These are phyloP conservation scores for Desmodesmus armatus DNA, from an alignment of 139 green algal genomes.

Conservation along the genomic window DNA sequence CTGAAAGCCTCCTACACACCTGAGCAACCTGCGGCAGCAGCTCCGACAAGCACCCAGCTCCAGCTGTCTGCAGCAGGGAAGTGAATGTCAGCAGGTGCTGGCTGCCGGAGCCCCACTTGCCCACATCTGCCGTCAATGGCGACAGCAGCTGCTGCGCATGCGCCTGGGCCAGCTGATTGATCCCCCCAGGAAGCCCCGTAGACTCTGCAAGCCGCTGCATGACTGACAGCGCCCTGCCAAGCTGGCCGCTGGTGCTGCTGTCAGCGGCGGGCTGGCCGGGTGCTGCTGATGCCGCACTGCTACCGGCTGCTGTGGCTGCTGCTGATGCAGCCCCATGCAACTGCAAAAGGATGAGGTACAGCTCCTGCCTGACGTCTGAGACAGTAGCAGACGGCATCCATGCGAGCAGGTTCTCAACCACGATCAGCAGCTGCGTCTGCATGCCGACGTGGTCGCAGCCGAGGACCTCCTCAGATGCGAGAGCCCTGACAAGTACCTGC, in stretches of 20 bases:
- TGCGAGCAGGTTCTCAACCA: constrained; percentile 56
- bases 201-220: constrained; percentile 13
- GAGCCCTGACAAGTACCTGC: constrained; percentile 35
- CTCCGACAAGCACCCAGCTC: constrained; percentile 30
- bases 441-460: constrained; percentile 56
- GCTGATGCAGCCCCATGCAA: constrained; percentile 54
- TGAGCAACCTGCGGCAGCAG: constrained; percentile 48
- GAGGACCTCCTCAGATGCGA: constrained; percentile 49
- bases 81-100: constrained; percentile 56
- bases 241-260: background rate
- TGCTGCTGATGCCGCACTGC: constrained; percentile 2
- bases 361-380: constrained; percentile 39
- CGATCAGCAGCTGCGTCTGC: constrained; percentile 66
- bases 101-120: constrained; percentile 43
- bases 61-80: constrained; percentile 64
- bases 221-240: constrained; percentile 15
- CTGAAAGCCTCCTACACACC: constrained; percentile 11
- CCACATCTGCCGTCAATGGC: background rate
- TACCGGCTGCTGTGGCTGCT: constrained; percentile 15
- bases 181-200: constrained; percentile 20
- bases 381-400: constrained; percentile 42
- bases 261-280: background rate
- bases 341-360: constrained; percentile 71
- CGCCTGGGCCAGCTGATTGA: constrained; percentile 43
- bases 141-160: constrained; percentile 53